Percentiles rank a stretch among this genome's conserved stretches.
phyloP scores from a whole-genome alignment of 2,329 filamentous ascomycete genomes.

The Zasmidium citrigriseum region DNA sequence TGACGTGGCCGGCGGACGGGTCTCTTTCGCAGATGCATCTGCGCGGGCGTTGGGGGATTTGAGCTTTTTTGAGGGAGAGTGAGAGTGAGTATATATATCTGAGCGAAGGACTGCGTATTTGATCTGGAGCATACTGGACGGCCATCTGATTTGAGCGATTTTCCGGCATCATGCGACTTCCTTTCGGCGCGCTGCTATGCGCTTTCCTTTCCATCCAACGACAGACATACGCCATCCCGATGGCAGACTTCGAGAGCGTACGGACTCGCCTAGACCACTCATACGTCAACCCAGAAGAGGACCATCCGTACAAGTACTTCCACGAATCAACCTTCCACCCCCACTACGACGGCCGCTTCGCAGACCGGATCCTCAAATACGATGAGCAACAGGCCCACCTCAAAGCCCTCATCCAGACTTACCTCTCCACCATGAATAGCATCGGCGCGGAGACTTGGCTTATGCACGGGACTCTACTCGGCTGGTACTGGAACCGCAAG shows the following conservation, averaged over 20 bases:
- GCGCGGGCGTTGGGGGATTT: neutral
- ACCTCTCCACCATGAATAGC: conserved; percentile 57
- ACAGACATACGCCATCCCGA: conserved; percentile 17
- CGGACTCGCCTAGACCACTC: conserved; percentile 39
- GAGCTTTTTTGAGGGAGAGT: neutral
- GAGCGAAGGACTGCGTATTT: neutral
- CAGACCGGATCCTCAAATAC: conserved; percentile 45
- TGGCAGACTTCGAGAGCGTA: conserved; percentile 49
- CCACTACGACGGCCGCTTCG: conserved; percentile 61
- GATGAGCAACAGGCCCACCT: conserved; percentile 52
- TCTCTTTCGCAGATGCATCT: neutral
- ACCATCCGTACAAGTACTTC: conserved; percentile 53
- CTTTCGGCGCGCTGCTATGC: conserved; percentile 4
- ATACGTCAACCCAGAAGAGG: conserved; percentile 27
- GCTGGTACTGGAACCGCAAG: conserved; percentile 65
- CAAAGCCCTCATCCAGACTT: conserved; percentile 55
- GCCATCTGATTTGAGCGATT: neutral
- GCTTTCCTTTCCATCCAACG: neutral
- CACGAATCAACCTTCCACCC: conserved; percentile 54
- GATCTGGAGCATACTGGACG: neutral
- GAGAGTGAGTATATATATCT: neutral
- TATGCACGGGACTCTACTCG: conserved; percentile 62
- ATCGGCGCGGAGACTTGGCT: conserved; percentile 63
- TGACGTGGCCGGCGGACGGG: neutral
- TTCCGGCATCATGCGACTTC: conserved; percentile 8